These are phyloP conservation scores for Exidia glandulosa DNA, from an alignment of 768 basidiomycete species.

Conservation along the genomic window DNA sequence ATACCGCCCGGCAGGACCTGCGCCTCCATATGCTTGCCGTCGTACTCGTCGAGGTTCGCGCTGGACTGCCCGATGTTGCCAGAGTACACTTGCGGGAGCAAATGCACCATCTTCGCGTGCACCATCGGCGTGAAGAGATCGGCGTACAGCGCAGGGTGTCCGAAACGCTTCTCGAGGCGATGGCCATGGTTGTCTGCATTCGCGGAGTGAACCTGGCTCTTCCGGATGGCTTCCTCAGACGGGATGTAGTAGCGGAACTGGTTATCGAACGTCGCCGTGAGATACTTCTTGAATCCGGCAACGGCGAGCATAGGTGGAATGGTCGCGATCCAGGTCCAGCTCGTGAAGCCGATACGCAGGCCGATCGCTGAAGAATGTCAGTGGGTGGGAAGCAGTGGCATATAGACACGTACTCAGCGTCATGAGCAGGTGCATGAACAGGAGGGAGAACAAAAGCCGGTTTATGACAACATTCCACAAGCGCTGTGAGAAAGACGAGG, in stretches of 20 bases:
- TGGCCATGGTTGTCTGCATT: constrained; percentile 60
- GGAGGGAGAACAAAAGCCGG: constrained; percentile 61
- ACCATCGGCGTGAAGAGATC: constrained; percentile 86
- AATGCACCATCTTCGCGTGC: constrained; percentile 74
- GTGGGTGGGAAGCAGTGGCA: not conserved
- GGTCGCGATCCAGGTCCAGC: constrained; percentile 72
- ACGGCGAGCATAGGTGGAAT: constrained; percentile 80
- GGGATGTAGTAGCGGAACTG: constrained; percentile 81
- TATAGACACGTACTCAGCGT: constrained; percentile 61
- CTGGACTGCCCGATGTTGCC: constrained; percentile 57
- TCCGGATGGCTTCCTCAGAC: constrained; percentile 59
- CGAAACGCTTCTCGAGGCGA: constrained; percentile 82
- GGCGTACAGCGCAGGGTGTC: constrained; percentile 81
- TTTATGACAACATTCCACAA: constrained; percentile 94
- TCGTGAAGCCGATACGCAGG: constrained; percentile 61
- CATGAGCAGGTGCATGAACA: constrained; percentile 85
- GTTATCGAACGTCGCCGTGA: constrained; percentile 53
- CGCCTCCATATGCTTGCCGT: constrained; percentile 65
- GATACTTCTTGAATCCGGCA: constrained; percentile 73
- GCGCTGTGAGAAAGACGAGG: constrained; percentile 42
- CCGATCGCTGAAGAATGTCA: constrained; percentile 54
- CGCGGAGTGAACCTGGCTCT: constrained; percentile 67
- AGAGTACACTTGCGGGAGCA: constrained; percentile 63
- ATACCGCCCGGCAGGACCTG: constrained; percentile 68
- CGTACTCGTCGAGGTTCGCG: constrained; percentile 65